Conservation (phyloP, 2,329 filamentous ascomycete genomes). For the Stromatinia cepivora region DNA sequence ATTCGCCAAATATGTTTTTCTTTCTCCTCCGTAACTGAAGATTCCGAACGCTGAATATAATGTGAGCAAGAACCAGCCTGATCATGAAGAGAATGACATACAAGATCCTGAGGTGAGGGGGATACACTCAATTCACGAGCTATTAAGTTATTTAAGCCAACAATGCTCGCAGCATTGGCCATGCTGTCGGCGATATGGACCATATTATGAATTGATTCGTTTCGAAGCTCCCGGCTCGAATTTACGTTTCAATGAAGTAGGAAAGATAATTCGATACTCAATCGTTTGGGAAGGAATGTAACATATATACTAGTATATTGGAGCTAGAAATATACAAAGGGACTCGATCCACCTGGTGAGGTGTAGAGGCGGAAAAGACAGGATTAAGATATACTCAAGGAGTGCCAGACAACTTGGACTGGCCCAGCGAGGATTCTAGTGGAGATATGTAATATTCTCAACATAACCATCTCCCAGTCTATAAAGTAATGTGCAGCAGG, state of each 20-base stretch:
- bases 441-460: slow-evolving; percentile 30
- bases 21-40: slow-evolving; percentile 35
- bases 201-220: slow-evolving; percentile 25
- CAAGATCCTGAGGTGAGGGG: slow-evolving; percentile 42
- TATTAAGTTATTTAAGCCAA: slow-evolving; percentile 37
- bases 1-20: slow-evolving; percentile 61
- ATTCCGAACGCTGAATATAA: slow-evolving; percentile 32
- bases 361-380: slow-evolving; percentile 24
- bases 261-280: slow-evolving; percentile 21
- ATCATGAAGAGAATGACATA: slow-evolving; percentile 27
- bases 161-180: slow-evolving; percentile 15
- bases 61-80: slow-evolving; percentile 24
- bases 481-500: slow-evolving; percentile 30
- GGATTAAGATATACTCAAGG: slow-evolving; percentile 33
- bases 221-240: slow-evolving; percentile 30
- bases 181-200: slow-evolving; percentile 21
- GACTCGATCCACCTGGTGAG: slow-evolving; percentile 29
- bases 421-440: slow-evolving; percentile 27
- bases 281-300: slow-evolving; percentile 9
- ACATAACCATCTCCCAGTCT: slow-evolving; percentile 25
- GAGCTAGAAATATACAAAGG: slow-evolving; percentile 27
- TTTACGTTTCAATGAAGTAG: slow-evolving; percentile 24
- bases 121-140: slow-evolving; percentile 36
- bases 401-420: slow-evolving; percentile 31
- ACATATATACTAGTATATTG: slow-evolving; percentile 20